Conservation (phyloP, 2,329 filamentous ascomycete species). For the Gaeumannomyces sp. region DNA sequence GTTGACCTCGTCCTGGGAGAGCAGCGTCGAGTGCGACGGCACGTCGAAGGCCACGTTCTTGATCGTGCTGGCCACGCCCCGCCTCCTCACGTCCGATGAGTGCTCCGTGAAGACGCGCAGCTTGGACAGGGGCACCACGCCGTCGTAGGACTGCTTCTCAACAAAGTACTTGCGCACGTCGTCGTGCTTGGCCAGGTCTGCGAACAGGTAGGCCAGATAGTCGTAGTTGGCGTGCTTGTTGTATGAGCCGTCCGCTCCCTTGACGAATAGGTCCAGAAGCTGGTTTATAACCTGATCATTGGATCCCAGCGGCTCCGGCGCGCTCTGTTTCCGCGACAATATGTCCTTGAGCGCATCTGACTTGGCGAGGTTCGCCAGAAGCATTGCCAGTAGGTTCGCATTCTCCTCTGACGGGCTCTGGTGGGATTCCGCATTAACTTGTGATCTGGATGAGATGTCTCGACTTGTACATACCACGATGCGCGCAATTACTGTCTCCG, state of each 20-base stretch:
- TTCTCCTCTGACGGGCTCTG: constrained; percentile 65
- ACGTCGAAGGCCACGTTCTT: constrained; percentile 91
- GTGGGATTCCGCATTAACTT: background rate
- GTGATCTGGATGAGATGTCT: constrained; percentile 9
- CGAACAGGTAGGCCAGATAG: constrained; percentile 90
- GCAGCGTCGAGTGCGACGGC: constrained; percentile 61
- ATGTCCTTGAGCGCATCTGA: constrained; percentile 66
- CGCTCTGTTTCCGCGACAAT: constrained; percentile 58
- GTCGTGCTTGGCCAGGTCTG: constrained; percentile 79
- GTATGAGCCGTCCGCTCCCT: constrained; percentile 73
- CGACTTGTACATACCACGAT: constrained; percentile 56
- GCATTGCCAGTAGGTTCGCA: constrained; percentile 81
- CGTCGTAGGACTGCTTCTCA: constrained; percentile 67
- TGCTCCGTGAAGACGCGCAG: constrained; percentile 93
- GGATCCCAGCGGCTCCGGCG: constrained; percentile 64
- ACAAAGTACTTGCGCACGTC: constrained; percentile 72
- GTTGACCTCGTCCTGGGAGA: constrained; percentile 67
- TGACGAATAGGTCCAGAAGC: constrained; percentile 92
- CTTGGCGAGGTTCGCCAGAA: constrained; percentile 88
- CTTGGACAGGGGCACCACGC: constrained; percentile 83
- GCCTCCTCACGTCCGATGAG: constrained; percentile 68
- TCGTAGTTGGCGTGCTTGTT: constrained; percentile 85
- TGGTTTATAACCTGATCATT: constrained; percentile 78
- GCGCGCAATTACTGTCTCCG: constrained; percentile 65
- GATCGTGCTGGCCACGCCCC: constrained; percentile 92